Evolutionary conservation across 305 asterid genomes (phyloP), one percentile per base, ranked within the genome.

Genomic region (Fraxinus sp.): DNA sequence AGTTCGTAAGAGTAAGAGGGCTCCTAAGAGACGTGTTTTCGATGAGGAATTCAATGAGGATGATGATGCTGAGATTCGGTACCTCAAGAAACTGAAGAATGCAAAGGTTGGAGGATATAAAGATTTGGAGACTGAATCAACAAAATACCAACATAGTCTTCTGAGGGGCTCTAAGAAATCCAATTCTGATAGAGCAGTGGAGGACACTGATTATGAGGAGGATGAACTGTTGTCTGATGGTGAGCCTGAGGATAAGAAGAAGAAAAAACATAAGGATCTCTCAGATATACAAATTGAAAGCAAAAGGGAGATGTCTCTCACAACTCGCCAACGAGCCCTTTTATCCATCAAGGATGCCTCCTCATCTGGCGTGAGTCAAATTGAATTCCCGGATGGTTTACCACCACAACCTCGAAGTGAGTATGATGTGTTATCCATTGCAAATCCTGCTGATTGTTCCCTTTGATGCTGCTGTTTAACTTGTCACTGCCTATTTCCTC

Each of bases 311-410:
- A 86, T 91, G 76, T 87, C 93, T 85, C 96, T 96, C 75, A 96
- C 99, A 14, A 91, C 96, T 35, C 99, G 99, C 71, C 99, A 96
- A 79, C 89, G 97, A 79, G 99, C 99, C 89, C 98, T 93, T 81
- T 86, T 96, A 59, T 68, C 37, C 75, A 90, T 92, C 89, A 95
- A 92, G 88, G 99, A 93, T 77, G 87, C 87, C 57, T 78, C 92
- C 77, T 46, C 93, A 35, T 82, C 86, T 36, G 91, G 90, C 77
- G 86, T 83, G 36, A 89, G 86, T 83, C 97, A 90, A 83, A 84
- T 95, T 71, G 99, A 95, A 91, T 96, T 91, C 85, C 98, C 98
- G 11, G 89, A 96, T 83, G 98, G 99, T 82, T 88, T 96, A 83
- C 99, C 97, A 4, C 98, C 97, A 4, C 92, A 95, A 73, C 86